Conservation (phyloP, 2,329 filamentous ascomycete genomes). For the Nothophoma quercina region DNA sequence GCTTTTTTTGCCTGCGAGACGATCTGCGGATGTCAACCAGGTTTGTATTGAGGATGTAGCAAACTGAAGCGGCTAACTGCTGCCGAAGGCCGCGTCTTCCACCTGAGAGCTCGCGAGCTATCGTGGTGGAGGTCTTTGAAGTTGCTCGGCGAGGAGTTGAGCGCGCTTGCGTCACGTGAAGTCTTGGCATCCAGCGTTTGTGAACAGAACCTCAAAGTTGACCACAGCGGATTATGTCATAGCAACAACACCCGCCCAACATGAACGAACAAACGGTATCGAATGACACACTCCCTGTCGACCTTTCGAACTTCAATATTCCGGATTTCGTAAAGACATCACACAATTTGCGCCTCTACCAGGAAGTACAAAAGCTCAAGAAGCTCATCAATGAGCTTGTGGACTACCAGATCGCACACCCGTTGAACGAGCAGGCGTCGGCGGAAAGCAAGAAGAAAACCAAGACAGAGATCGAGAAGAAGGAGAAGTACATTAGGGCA, state of each 20-base stretch:
- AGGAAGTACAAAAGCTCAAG: conserved; percentile 44
- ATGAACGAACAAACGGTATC: conserved; percentile 21
- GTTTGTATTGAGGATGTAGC: not conserved
- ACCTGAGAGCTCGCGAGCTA: no score
- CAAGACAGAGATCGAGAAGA: conserved; percentile 35
- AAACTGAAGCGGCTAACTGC: not conserved
- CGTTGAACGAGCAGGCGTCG: conserved; percentile 24
- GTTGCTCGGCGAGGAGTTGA: no score
- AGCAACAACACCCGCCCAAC: not conserved
- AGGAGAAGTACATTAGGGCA: conserved; percentile 79
- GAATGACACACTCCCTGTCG: conserved; percentile 20
- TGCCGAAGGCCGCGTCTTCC: not conserved
- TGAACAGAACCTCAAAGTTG: not conserved
- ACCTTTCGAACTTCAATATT: conserved; percentile 32
- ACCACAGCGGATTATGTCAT: conserved; percentile 3
- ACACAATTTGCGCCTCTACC: conserved; percentile 41
- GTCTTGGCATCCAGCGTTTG: no score
- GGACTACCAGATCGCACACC: conserved; percentile 41
- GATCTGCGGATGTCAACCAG: not conserved
- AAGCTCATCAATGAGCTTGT: conserved; percentile 42
- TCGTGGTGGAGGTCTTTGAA: no score
- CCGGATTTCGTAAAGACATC: conserved; percentile 37
- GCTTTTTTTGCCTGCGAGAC: not conserved
- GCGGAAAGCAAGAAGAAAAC: conserved; percentile 35
- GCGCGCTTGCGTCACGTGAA: no score